Percentiles rank a stretch among this genome's conserved stretches.
Evolutionary conservation across 2,329 filamentous ascomycete species (phyloP).

Genomic region (Taxawa tesnikishii): DNA sequence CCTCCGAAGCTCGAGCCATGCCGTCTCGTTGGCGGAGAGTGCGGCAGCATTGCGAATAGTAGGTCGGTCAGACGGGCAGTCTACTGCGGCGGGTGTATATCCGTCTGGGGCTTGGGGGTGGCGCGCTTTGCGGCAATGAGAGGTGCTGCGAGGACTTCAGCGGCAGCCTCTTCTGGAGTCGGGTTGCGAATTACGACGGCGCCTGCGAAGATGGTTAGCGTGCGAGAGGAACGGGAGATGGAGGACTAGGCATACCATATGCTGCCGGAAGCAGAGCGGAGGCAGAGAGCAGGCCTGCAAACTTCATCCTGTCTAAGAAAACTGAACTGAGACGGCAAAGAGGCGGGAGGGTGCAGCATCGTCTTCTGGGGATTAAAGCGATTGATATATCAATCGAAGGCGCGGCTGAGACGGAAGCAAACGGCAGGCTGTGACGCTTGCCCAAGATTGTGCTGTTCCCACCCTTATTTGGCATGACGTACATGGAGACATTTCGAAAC

Average conservation of each 20-base stretch:
- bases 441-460: no score
- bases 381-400: no score
- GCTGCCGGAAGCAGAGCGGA: not conserved
- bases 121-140: conserved; percentile 11
- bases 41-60: conserved; percentile 49
- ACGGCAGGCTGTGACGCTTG: no score
- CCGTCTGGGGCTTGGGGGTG: conserved; percentile 48
- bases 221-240: no score
- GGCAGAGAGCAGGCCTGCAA: not conserved
- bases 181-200: conserved; percentile 6
- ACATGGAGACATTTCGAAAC: no score
- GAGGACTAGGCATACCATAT: no score
- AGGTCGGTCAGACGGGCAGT: conserved; percentile 60
- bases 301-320: not conserved
- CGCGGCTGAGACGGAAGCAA: no score
- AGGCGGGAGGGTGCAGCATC: no score
- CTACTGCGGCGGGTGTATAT: conserved; percentile 57
- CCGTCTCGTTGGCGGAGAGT: conserved; percentile 56
- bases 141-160: conserved; percentile 6
- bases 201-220: no score
- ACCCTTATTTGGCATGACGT: no score
- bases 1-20: conserved; percentile 62
- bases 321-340: no score
- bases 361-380: no score
- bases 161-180: conserved; percentile 4